Percentiles rank a stretch among this genome's conserved stretches.
Conservation (phyloP, 2,329 filamentous ascomycete species). For the Penicillium verrucosum region DNA sequence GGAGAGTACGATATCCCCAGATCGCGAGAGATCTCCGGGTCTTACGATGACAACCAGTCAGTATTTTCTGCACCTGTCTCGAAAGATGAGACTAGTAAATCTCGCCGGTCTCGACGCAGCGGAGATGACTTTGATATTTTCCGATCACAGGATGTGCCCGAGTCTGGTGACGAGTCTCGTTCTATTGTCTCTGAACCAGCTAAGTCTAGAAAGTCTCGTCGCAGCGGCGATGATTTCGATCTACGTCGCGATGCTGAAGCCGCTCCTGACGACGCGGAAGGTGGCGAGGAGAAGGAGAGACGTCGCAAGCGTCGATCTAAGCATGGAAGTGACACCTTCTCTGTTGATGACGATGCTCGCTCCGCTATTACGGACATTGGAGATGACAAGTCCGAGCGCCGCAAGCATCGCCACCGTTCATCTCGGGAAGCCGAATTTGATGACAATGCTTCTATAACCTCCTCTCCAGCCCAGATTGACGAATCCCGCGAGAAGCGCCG, state of each 20-base stretch:
- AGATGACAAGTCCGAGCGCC: conserved; percentile 26
- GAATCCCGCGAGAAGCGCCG: conserved; percentile 32
- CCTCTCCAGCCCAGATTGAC: conserved; percentile 32
- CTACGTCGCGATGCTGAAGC: conserved; percentile 13
- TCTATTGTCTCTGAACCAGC: conserved; percentile 22
- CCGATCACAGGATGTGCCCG: not conserved
- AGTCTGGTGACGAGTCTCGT: conserved; percentile 15
- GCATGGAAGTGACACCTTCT: conserved; percentile 21
- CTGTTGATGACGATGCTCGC: conserved; percentile 18
- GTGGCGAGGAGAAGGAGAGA: conserved; percentile 24
- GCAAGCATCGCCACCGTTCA: conserved; percentile 12
- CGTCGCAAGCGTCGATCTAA: conserved; percentile 29
- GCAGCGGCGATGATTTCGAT: conserved; percentile 23
- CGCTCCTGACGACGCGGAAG: conserved; percentile 11
- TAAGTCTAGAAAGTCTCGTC: conserved; percentile 20
- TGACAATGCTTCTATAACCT: conserved; percentile 36
- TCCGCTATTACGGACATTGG: conserved; percentile 18
- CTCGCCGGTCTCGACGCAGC: conserved; percentile 1
- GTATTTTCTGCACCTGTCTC: not conserved
- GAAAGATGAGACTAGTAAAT: not conserved
- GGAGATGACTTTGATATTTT: conserved; percentile 1
- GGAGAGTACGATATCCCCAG: not conserved
- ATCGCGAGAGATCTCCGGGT: not conserved
- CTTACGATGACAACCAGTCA: not conserved
- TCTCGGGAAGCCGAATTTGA: conserved; percentile 28